These are phyloP conservation scores for Allium cepa DNA, from an alignment of 106 monocot species.

Conservation along the genomic window DNA sequence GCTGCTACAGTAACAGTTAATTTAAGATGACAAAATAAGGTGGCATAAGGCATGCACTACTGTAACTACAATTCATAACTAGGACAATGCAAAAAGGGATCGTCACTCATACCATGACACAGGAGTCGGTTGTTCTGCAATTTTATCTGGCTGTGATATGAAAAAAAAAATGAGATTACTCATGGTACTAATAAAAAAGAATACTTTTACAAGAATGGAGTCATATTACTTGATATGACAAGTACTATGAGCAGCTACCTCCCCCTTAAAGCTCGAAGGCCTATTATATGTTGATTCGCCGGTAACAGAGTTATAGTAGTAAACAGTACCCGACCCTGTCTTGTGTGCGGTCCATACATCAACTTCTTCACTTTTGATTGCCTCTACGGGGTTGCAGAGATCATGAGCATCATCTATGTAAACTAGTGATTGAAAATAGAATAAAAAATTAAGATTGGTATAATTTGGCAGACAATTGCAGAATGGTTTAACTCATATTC, in stretches of 20 bases:
- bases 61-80: background rate
- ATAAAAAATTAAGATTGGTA: too few species aligned
- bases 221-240: conserved; percentile 28
- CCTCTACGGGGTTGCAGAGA: conserved; percentile 13
- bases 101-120: conserved; percentile 65
- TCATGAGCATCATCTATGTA: conserved; percentile 22
- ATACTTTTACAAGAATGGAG: conserved; percentile 15
- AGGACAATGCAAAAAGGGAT: background rate
- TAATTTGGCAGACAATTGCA: too few species aligned
- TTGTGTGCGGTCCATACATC: conserved; percentile 83
- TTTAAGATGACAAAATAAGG: background rate
- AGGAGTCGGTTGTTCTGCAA: conserved; percentile 42
- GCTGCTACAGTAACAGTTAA: background rate
- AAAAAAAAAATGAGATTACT: conserved; percentile 15
- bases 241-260: conserved; percentile 54
- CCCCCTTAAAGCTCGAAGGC: conserved; percentile 66
- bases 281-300: conserved; percentile 88
- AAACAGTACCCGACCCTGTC: conserved; percentile 66
- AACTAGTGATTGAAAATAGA: too few species aligned
- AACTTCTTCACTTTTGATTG: conserved; percentile 16
- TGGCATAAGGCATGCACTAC: background rate
- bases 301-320: conserved; percentile 90
- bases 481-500: too few species aligned
- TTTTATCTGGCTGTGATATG: conserved; percentile 54
- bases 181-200: conserved; percentile 5